Base-by-base conservation (phyloP, 495 filamentous ascomycete species). In the Penicillium salamii region DNA sequence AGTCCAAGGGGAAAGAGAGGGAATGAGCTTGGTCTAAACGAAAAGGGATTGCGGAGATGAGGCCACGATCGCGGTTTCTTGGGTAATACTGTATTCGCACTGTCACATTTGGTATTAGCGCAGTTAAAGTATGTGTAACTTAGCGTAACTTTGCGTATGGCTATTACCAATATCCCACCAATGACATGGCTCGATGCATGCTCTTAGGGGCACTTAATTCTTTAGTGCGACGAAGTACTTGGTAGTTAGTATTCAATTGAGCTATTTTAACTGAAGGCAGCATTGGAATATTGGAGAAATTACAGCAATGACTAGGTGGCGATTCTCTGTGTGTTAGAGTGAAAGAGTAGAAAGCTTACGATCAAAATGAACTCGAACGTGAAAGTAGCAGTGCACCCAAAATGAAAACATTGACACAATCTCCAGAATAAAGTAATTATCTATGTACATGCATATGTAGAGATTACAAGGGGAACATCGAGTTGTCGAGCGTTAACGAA, bases 31-130 rank as follows among this genome's bases (percentile, higher is more conserved):
- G 48, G 21, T 44, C 48, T 43, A 31, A 24, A 43, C 41, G 26
- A 43, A 50, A 48, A 44, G 49, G 54, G 38, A 50, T 59, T 62
- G 64, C 63, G 57, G 60, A 59, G 68, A 68, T 70, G 70, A 73
- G 70, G 70, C 68, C 70, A 74, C 70, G 70, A 69, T 74, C 68
- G 60, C 70, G 65, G 50, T 70, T 71, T 68, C 59, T 62, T 46
- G 43, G 55, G 36, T 59, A 46, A 52, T 62, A 64, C 44, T 49
- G 58, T 65, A 56, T 15, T 21, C 6, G 31, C 39, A 50, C 14
- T 13, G 57, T 58, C 4, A 51, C 33, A 15, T 5, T n/a, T 19
- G 33, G 31, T 0, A 14, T 40, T 7, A 18, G 7, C 18, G 26
- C 35, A 2, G 17, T 9, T 3, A 4, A 2, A 15, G 17, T 8